These are phyloP conservation scores for Umbelopsis vinacea DNA, from an alignment of 192 early-diverging fungal species.

Conservation along the genomic window DNA sequence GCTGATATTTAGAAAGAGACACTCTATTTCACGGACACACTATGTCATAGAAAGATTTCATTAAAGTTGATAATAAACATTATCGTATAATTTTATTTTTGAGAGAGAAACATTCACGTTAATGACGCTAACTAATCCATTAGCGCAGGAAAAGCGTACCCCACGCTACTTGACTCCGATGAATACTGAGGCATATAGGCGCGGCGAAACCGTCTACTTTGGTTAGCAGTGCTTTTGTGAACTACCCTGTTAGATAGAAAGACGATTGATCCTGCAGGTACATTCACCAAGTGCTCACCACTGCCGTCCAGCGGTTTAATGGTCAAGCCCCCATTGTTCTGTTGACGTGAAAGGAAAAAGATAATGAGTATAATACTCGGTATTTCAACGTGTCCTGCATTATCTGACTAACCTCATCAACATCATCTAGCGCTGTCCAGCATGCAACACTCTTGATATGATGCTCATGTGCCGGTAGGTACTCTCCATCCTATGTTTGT, in stretches of 20 bases:
- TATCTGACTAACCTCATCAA: conserved; percentile 17
- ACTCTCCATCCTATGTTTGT: conserved; percentile 37
- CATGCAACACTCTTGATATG: conserved; percentile 34
- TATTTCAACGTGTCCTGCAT: too few relatives aligned
- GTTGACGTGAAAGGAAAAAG: background rate
- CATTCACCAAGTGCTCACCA: background rate
- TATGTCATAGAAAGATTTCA: background rate
- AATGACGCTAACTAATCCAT: too few relatives aligned
- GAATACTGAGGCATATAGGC: conserved; percentile 45
- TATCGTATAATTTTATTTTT: too few relatives aligned
- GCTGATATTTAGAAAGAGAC: too few relatives aligned
- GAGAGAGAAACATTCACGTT: too few relatives aligned
- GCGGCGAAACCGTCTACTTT: conserved; percentile 32
- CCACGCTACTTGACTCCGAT: background rate
- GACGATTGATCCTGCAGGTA: conserved; percentile 36
- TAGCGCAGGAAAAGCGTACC: background rate
- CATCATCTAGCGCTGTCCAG: conserved; percentile 42
- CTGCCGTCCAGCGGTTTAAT: conserved; percentile 1
- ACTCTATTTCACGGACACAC: too few relatives aligned
- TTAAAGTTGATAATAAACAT: too few relatives aligned
- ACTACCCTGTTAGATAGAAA: conserved; percentile 32
- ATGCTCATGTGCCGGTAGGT: conserved; percentile 19
- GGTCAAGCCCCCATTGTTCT: conserved; percentile 24
- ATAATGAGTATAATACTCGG: background rate
- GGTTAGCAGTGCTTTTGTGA: conserved; percentile 42